Evolutionary conservation across 768 basidiomycete species (phyloP).

Genomic region (Glaciozyma antarctica): DNA sequence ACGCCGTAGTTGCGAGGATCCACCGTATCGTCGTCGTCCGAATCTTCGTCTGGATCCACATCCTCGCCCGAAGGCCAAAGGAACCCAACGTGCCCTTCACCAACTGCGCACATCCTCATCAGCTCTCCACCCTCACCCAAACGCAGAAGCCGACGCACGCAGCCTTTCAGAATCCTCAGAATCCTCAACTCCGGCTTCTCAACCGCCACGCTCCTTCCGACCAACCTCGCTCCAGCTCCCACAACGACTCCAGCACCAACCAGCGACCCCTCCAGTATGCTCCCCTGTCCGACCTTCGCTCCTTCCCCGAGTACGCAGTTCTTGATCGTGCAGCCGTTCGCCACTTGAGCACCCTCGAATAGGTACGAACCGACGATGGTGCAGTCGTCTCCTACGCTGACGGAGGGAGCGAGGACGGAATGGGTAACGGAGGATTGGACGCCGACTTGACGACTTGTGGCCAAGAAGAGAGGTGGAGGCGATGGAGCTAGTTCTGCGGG

Average conservation of each 20-base stretch:
- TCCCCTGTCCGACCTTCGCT: conserved; percentile 59
- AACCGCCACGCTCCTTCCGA: conserved; percentile 35
- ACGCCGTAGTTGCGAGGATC: conserved; percentile 25
- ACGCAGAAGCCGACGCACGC: conserved; percentile 27
- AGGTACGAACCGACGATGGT: conserved; percentile 56
- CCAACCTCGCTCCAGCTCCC: conserved; percentile 59
- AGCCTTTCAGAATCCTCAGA: conserved; percentile 37
- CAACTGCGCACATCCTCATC: conserved; percentile 30
- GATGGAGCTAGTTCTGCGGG: conserved; percentile 65
- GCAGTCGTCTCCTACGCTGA: conserved; percentile 38
- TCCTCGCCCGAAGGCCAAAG: conserved; percentile 60
- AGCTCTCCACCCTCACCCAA: background rate
- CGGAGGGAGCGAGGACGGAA: conserved; percentile 40
- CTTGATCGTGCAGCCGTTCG: conserved; percentile 62
- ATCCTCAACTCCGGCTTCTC: conserved; percentile 40
- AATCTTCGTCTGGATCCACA: conserved; percentile 39
- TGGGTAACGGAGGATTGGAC: conserved; percentile 53
- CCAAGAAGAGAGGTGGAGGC: conserved; percentile 78
- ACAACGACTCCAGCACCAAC: conserved; percentile 71
- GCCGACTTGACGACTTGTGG: conserved; percentile 59
- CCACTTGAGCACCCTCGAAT: conserved; percentile 55
- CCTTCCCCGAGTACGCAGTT: conserved; percentile 71
- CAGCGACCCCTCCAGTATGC: conserved; percentile 64
- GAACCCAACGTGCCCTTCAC: conserved; percentile 57
- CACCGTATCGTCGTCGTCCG: conserved; percentile 45